Evolutionary conservation across 768 basidiomycete species (phyloP).

Genomic region (Xerocomellus amylosporus): DNA sequence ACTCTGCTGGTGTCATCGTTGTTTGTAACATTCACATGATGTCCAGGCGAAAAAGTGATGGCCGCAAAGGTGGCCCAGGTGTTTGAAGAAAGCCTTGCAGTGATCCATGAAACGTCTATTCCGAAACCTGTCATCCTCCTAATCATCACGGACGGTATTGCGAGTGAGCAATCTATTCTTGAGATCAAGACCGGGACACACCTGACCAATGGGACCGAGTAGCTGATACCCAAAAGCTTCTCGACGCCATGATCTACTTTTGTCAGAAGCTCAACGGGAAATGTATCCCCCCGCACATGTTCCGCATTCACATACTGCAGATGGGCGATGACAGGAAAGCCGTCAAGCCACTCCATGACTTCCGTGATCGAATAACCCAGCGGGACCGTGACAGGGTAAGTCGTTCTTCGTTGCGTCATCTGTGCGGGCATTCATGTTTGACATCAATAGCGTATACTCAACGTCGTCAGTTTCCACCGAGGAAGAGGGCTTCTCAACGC

Average conservation of each 20-base stretch:
- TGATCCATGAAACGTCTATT: neutral
- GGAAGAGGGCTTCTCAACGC: conserved; percentile 22
- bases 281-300: conserved; percentile 14
- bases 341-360: conserved; percentile 21
- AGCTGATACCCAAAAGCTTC: conserved; percentile 17
- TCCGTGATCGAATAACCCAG: conserved; percentile 19
- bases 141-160: conserved; percentile 21
- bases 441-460: conserved; percentile 15
- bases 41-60: conserved; percentile 15
- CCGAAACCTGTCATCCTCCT: conserved; percentile 13
- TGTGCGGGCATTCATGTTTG: neutral
- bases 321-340: conserved; percentile 24
- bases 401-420: neutral
- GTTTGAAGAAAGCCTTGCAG: conserved; percentile 15
- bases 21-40: neutral
- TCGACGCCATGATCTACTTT: conserved; percentile 5
- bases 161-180: conserved; percentile 8
- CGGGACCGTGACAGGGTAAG: conserved; percentile 15
- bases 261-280: conserved; percentile 11
- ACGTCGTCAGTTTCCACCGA: conserved; percentile 23
- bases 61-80: conserved; percentile 17
- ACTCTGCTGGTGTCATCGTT: too few relatives aligned
- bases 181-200: neutral
- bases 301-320: conserved; percentile 25
- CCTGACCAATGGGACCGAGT: neutral